These are phyloP conservation scores for Fraxinus platypoda DNA, from an alignment of 305 asterid genomes.

Conservation along the genomic window DNA sequence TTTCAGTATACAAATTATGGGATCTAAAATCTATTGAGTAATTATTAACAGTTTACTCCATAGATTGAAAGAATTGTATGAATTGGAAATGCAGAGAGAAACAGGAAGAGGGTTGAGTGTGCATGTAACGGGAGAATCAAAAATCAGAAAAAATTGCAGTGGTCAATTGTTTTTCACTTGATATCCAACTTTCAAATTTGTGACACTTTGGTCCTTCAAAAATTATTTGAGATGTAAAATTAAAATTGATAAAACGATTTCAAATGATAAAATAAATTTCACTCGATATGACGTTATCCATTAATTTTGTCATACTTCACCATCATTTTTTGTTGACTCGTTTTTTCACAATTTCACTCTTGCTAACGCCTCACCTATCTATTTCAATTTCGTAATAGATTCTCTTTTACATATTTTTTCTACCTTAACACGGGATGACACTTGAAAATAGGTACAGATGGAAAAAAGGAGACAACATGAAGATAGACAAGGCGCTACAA, in stretches of 20 bases:
- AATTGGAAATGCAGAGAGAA: constrained; percentile 27
- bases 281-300: neutral
- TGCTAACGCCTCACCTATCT: neutral
- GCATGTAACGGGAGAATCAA: constrained; percentile 35
- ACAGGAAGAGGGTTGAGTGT: constrained; percentile 29
- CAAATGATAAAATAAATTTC: no score
- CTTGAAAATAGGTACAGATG: neutral
- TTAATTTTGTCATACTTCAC: no score
- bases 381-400: neutral
- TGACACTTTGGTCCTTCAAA: neutral
- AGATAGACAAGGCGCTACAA: neutral
- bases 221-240: neutral
- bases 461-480: neutral
- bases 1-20: constrained; percentile 29
- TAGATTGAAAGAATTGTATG: constrained; percentile 28
- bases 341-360: neutral
- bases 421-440: neutral
- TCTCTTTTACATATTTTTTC: no score
- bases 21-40: constrained; percentile 34
- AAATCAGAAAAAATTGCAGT: neutral
- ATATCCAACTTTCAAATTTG: neutral
- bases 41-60: constrained; percentile 18
- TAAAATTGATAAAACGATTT: neutral
- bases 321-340: neutral
- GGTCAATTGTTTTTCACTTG: neutral